These are phyloP conservation scores for Nelumbo lutea DNA, from an alignment of 164 flowering plant genomes.

Conservation along the genomic window DNA sequence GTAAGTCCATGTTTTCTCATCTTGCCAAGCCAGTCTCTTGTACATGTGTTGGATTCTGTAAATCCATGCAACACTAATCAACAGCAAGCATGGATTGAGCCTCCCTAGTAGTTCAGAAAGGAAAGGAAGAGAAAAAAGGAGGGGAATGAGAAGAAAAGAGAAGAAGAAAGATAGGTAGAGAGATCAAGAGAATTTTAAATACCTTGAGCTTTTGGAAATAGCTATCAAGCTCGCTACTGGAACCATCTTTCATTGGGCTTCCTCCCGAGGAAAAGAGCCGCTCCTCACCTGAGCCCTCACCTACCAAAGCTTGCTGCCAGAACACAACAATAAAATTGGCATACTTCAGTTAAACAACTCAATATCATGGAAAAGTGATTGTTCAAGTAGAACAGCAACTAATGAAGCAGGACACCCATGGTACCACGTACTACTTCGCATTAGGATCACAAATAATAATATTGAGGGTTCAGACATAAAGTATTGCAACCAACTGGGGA, in stretches of 20 bases:
- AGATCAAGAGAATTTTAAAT: constrained; percentile 2
- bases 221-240: constrained; percentile 49
- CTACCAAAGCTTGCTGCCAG: constrained; percentile 90
- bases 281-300: constrained; percentile 81
- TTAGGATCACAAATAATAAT: neutral
- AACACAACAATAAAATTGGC: constrained; percentile 13
- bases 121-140: neutral
- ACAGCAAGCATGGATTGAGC: too few relatives aligned
- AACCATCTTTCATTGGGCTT: constrained; percentile 31
- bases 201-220: constrained; percentile 74
- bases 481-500: too few relatives aligned
- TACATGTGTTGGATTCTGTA: too few relatives aligned
- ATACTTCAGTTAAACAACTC: constrained; percentile 8
- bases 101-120: neutral
- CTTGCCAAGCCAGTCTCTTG: too few relatives aligned
- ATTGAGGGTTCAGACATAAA: neutral
- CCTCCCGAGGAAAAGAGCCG: constrained; percentile 69
- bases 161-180: neutral
- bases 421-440: too few relatives aligned
- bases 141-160: neutral
- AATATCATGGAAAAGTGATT: neutral
- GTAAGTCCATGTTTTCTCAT: too few relatives aligned
- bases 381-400: neutral
- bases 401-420: neutral
- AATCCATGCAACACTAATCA: too few relatives aligned